phyloP scores from a whole-genome alignment of 768 basidiomycete genomes.

The Sarcodon sp. region DNA sequence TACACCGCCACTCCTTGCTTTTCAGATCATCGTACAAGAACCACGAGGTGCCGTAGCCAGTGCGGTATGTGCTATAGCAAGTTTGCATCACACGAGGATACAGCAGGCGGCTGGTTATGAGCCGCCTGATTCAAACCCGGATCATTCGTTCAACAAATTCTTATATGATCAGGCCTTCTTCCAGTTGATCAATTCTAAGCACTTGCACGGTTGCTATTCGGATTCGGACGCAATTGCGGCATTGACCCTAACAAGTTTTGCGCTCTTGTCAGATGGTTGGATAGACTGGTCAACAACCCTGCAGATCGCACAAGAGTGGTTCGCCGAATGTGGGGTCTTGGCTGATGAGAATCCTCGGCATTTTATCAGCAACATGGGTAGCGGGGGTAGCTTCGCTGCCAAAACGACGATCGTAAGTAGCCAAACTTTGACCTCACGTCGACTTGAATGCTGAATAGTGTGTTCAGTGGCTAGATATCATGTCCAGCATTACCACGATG shows the following conservation, averaged over 20 bases:
- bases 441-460: slow-evolving; percentile 2
- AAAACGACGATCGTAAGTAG: slow-evolving; percentile 62
- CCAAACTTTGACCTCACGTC: not conserved
- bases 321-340: slow-evolving; percentile 50
- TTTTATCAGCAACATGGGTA: slow-evolving; percentile 40
- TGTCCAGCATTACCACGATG: slow-evolving; percentile 48
- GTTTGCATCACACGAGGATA: slow-evolving; percentile 51
- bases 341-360: slow-evolving; percentile 52
- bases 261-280: slow-evolving; percentile 53
- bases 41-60: slow-evolving; percentile 61
- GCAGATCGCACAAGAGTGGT: slow-evolving; percentile 65
- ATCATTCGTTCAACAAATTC: slow-evolving; percentile 46
- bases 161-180: slow-evolving; percentile 60
- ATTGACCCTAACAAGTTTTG: slow-evolving; percentile 63
- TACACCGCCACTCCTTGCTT: slow-evolving; percentile 5
- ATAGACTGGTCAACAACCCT: slow-evolving; percentile 64
- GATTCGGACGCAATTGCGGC: slow-evolving; percentile 72
- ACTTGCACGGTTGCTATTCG: slow-evolving; percentile 37
- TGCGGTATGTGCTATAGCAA: slow-evolving; percentile 66
- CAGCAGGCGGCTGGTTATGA: slow-evolving; percentile 53
- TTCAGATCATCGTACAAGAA: slow-evolving; percentile 44
- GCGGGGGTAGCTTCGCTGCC: slow-evolving; percentile 42
- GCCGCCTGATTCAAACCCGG: slow-evolving; percentile 32
- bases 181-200: slow-evolving; percentile 43
- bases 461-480: slow-evolving; percentile 65